Evolutionary conservation across 768 basidiomycete genomes (phyloP).

Genomic region (Mycena polygramma): DNA sequence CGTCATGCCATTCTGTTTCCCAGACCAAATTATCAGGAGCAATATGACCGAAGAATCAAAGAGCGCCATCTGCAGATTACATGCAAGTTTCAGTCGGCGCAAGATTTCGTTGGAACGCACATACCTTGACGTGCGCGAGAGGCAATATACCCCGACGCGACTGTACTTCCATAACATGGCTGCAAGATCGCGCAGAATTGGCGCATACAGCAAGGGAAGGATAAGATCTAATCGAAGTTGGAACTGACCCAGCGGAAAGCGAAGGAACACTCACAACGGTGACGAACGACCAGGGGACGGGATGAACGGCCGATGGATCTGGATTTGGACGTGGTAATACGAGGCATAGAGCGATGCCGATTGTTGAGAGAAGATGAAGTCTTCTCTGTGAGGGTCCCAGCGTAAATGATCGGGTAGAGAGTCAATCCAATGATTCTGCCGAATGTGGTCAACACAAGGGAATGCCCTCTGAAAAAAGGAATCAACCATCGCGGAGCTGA

Average conservation of each 20-base stretch:
- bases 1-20: constrained; percentile 55
- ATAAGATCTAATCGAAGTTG: constrained; percentile 33
- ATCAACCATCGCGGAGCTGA: constrained; percentile 37
- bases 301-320: constrained; percentile 63
- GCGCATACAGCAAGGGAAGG: constrained; percentile 59
- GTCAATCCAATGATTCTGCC: constrained; percentile 37
- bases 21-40: constrained; percentile 69
- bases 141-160: constrained; percentile 41
- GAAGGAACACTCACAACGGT: constrained; percentile 27
- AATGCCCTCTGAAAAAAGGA: too few relatives aligned
- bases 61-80: constrained; percentile 49
- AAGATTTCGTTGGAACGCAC: not conserved
- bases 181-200: constrained; percentile 51
- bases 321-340: constrained; percentile 52
- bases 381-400: constrained; percentile 55
- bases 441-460: not conserved
- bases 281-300: constrained; percentile 43
- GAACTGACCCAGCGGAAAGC: not conserved
- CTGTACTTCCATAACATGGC: constrained; percentile 56
- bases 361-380: constrained; percentile 50
- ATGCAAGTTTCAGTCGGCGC: not conserved
- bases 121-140: constrained; percentile 36
- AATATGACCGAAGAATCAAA: constrained; percentile 67
- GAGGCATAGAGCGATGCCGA: constrained; percentile 52
- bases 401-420: constrained; percentile 21